Percentiles rank a stretch among this genome's conserved stretches.
Evolutionary conservation across 129 eudicot species (phyloP).

Genomic region (Dittrichia graveolens): DNA sequence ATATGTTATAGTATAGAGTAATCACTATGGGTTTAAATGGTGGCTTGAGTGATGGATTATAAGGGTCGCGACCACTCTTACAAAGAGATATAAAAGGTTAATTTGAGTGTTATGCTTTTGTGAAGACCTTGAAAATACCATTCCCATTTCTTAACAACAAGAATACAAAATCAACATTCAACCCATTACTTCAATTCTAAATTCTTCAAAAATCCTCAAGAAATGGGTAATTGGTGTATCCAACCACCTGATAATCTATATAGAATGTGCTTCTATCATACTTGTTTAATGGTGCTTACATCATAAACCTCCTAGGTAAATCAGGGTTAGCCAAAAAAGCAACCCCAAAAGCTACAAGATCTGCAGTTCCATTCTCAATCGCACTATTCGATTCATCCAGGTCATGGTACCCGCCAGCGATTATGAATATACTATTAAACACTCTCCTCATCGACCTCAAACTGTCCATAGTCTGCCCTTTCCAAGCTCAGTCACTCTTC

Average conservation of each 20-base stretch:
- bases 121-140: no score
- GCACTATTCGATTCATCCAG: constrained; percentile 41
- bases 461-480: constrained; percentile 26
- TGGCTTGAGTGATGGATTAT: no score
- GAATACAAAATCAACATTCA: neutral
- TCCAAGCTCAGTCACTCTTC: constrained; percentile 42
- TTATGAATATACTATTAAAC: constrained; percentile 38
- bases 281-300: constrained; percentile 29
- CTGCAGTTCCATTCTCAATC: constrained; percentile 29
- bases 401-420: constrained; percentile 46
- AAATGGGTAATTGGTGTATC: constrained; percentile 48
- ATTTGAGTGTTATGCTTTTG: no score
- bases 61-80: no score
- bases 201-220: constrained; percentile 9
- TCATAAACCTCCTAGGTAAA: constrained; percentile 33
- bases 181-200: neutral
- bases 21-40: no score
- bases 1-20: no score
- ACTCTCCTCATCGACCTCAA: constrained; percentile 41
- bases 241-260: constrained; percentile 31
- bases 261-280: constrained; percentile 42
- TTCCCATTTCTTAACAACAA: no score
- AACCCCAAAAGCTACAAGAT: constrained; percentile 44
- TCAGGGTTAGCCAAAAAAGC: constrained; percentile 42
- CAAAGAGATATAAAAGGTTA: no score